These are phyloP conservation scores for Dovyalis caffra DNA, from an alignment of 345 rosid genomes.

Conservation along the genomic window DNA sequence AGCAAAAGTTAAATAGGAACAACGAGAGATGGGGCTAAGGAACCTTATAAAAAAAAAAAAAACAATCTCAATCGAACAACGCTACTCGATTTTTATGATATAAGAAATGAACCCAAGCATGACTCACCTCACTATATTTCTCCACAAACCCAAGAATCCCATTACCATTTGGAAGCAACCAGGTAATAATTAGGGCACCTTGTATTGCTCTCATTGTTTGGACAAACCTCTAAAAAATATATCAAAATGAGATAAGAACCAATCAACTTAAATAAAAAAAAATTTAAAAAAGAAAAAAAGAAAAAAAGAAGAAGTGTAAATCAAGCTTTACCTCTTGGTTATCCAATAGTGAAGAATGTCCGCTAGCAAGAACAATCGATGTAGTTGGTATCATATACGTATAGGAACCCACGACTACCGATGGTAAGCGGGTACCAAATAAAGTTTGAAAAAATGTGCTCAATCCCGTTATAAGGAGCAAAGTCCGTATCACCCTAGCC, in stretches of 20 bases:
- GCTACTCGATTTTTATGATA: too few species aligned
- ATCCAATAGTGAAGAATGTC: slow-evolving; percentile 31
- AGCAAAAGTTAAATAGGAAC: slow-evolving; percentile 56
- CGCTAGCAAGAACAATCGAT: slow-evolving; percentile 41
- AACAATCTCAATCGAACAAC: too few species aligned
- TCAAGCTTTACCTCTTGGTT: slow-evolving; percentile 48
- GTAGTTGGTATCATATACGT: slow-evolving; percentile 48
- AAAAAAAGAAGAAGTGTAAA: background rate
- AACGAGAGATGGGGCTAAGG: slow-evolving; percentile 67
- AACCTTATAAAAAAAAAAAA: slow-evolving; percentile 36
- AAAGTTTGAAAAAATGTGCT: slow-evolving; percentile 61
- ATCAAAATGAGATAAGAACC: too few species aligned
- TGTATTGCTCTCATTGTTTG: slow-evolving; percentile 69
- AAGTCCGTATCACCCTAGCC: slow-evolving; percentile 52
- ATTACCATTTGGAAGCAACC: slow-evolving; percentile 63
- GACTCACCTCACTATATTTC: slow-evolving; percentile 47
- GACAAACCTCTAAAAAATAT: slow-evolving; percentile 56
- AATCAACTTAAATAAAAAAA: background rate
- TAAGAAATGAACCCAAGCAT: too few species aligned
- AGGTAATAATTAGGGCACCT: slow-evolving; percentile 52
- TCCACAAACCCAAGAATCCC: slow-evolving; percentile 67
- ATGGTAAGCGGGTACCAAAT: slow-evolving; percentile 69
- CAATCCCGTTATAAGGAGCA: slow-evolving; percentile 58
- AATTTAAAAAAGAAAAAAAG: background rate
- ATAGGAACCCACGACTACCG: slow-evolving; percentile 47